Conservation (phyloP, 768 basidiomycete species). For the Tricholoma saponaceum region DNA sequence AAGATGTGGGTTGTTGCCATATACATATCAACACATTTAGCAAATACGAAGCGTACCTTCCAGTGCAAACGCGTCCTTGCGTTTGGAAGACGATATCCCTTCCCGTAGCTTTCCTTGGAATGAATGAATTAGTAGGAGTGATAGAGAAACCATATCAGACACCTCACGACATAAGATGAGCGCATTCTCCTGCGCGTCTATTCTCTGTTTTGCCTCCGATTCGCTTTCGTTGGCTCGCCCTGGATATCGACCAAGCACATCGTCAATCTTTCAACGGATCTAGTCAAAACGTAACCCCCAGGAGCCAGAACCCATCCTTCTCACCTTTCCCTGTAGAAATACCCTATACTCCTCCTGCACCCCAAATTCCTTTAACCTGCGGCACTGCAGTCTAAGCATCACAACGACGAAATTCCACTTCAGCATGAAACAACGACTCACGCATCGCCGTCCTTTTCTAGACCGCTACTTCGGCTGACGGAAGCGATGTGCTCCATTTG, state of each 20-base stretch:
- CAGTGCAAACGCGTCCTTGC: conserved; percentile 57
- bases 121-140: background rate
- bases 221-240: conserved; percentile 27
- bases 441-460: conserved; percentile 74
- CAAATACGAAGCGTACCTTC: conserved; percentile 47
- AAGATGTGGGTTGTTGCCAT: background rate
- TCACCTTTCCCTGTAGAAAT: conserved; percentile 65
- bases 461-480: conserved; percentile 72
- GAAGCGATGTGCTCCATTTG: conserved; percentile 68
- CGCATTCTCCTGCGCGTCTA: conserved; percentile 62
- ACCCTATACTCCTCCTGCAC: conserved; percentile 65
- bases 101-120: conserved; percentile 69
- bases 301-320: conserved; percentile 3
- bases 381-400: conserved; percentile 27
- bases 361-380: conserved; percentile 54
- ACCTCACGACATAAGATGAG: conserved; percentile 69
- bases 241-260: conserved; percentile 39
- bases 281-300: background rate
- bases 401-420: conserved; percentile 13
- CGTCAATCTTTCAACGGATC: conserved; percentile 36
- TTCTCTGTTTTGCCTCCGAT: conserved; percentile 30
- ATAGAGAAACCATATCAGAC: background rate
- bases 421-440: conserved; percentile 32
- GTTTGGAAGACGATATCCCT: conserved; percentile 58
- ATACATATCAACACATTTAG: background rate